Conservation (phyloP, 768 basidiomycete species). For the Favolaschia claudopus region DNA sequence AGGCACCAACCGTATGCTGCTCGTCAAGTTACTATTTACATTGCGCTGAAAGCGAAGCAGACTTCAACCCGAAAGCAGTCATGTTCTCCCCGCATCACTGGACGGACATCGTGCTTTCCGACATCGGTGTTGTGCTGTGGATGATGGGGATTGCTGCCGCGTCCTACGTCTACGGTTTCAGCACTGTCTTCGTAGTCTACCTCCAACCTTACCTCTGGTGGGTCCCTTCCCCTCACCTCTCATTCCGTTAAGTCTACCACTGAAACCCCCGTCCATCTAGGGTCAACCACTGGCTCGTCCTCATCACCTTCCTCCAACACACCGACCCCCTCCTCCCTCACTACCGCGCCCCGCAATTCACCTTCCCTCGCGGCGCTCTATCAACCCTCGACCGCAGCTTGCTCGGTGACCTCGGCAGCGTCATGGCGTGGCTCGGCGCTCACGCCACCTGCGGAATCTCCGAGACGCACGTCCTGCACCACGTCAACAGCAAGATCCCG, state of each 20-base stretch:
- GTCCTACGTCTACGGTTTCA: slow-evolving; percentile 68
- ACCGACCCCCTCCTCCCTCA: slow-evolving; percentile 47
- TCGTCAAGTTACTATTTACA: slow-evolving; percentile 31
- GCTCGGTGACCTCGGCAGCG: slow-evolving; percentile 72
- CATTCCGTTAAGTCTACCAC: not conserved
- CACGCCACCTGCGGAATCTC: slow-evolving; percentile 88
- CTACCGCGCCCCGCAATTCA: slow-evolving; percentile 47
- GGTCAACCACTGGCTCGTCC: slow-evolving; percentile 60
- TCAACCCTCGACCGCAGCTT: slow-evolving; percentile 49
- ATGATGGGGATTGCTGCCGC: slow-evolving; percentile 61
- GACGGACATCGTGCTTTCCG: slow-evolving; percentile 79
- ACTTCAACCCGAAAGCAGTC: slow-evolving; percentile 80
- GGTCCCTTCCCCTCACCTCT: slow-evolving; percentile 6
- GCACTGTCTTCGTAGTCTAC: slow-evolving; percentile 80
- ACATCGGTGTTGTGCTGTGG: slow-evolving; percentile 83
- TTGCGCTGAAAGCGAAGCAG: slow-evolving; percentile 39
- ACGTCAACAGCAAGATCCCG: slow-evolving; percentile 94
- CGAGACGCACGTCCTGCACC: slow-evolving; percentile 93
- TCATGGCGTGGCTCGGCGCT: slow-evolving; percentile 88
- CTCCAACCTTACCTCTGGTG: slow-evolving; percentile 89
- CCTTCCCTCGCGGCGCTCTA: slow-evolving; percentile 49
- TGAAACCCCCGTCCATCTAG: slow-evolving; percentile 43
- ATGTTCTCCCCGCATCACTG: slow-evolving; percentile 90
- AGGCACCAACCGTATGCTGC: slow-evolving; percentile 66
- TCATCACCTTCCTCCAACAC: slow-evolving; percentile 51